Base-by-base conservation (phyloP, 208 protist genomes). In the Acanthamoeba culbertsoni region DNA sequence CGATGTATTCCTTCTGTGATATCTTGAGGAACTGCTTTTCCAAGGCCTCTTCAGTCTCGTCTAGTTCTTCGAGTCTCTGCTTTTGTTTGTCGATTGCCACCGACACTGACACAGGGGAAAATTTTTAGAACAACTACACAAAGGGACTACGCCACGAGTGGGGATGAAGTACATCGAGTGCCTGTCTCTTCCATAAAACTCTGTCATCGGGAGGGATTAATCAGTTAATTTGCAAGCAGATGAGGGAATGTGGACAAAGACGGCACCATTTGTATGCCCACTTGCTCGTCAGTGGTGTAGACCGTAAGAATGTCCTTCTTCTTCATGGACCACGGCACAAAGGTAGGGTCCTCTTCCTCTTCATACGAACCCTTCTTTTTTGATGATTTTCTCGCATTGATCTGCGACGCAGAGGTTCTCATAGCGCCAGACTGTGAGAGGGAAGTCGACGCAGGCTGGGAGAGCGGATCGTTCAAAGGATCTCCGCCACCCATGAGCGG, bases 321-420 rank as follows among this genome's bases (percentile, higher is more conserved):
- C 46, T 92, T 77, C 51, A 93, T 86, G 42, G 86, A 42, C 95
- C 95, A 96, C 37, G 95, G 95, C 40, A 95, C 84, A 75, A 95
- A 95, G 23, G 55, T 91, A 23, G 65, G 65, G 20, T 75, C 65
- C 20, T 75, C 65, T 23, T 75, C 65, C 20, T 75, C 18, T 28
- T 75, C 65, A 7, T 75, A 75, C 28, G 40, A 37, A 8, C 65
- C 65, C 35, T 37, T 75, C 35, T 37, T 68, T 33, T 75, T 75
- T 23, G 65, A 0, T 20, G 37, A 42, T 31, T 75, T 75, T 23
- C 62, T 42, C 33, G 62, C 62, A 14, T 26, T 33, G 62, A 71
- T n/a, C 18, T n/a, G 62, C n/a, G 62, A 71, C 62, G 62, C 33
- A 0, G 62, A 42, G 0, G 62, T 42, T 71, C 62, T 40, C 62